Base-by-base conservation (phyloP, 202 grass and related monocot species). In the Bolboschoenoplectus hybrid region DNA sequence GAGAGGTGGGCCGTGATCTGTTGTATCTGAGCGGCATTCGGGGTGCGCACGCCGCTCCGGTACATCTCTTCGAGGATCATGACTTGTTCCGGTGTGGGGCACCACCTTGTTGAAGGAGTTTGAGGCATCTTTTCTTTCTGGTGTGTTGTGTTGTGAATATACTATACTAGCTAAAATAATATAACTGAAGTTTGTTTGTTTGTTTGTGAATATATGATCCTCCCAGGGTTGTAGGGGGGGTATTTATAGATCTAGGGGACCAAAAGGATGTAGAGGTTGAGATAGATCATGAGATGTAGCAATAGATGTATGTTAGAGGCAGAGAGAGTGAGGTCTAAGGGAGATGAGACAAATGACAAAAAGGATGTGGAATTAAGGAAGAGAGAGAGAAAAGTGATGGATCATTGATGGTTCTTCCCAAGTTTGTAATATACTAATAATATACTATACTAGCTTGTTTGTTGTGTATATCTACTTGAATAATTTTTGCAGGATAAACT, bases 1-100 rank as follows among this genome's bases (percentile, higher is more conserved):
- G 91, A 86, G 45, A 97, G 92, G 80, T 94, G 95, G 20, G 95
- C 92, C 7, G 95, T 97, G 73, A 95, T 97, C 91, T 97, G 95
- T 81, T 97, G 95, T 90, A 97, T 97, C 89, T 94, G 92, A 45
- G 89, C 91, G n/a, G 95, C 95, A 85, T 97, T 97, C 2, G 95
- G 95, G 32, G 95, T 93, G 26, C 92, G 87, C 64, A 97, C 92
- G 17, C 92, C 95, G 82, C 95, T 94, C 34, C 95, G 89, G 75
- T 97, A 97, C 95, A 95, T 97, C 92, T 97, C 95, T 89, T 97
- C 95, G 51, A 97, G 92, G 76, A 97, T 97, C 95, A 97, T 97
- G 82, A 94, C 89, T 85, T 97, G 95, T 87, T 97, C 95, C 55
- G 95, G 92, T 66, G 94, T 97, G 32, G 94, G 92, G 81, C 94